Conservation (phyloP, 2,329 filamentous ascomycete genomes). For the Phyllosticta paracitricarpa region DNA sequence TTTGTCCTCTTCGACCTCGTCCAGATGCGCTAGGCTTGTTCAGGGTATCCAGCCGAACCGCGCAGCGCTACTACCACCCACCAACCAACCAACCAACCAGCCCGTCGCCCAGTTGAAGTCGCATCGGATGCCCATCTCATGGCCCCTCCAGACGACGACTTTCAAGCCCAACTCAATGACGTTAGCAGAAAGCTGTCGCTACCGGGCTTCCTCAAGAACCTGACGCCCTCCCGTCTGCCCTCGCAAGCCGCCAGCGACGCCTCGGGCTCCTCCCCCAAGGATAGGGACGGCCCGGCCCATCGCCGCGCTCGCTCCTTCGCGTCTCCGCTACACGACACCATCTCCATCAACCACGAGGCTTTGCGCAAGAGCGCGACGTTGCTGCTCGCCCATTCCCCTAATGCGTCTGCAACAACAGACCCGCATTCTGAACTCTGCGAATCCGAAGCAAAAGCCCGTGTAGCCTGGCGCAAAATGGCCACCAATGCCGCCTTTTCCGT, state of each 20-base stretch:
- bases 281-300: background rate
- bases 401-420: background rate
- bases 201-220: constrained; percentile 24
- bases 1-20: background rate
- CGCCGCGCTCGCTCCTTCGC: constrained; percentile 3
- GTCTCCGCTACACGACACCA: background rate
- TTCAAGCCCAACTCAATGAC: constrained; percentile 8
- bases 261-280: constrained; percentile 17
- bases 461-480: constrained; percentile 26
- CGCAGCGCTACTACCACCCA: background rate
- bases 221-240: constrained; percentile 28
- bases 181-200: constrained; percentile 17
- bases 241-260: constrained; percentile 29
- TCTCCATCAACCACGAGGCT: background rate
- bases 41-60: background rate
- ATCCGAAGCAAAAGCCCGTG: constrained; percentile 15
- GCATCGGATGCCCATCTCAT: background rate
- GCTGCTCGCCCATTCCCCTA: background rate
- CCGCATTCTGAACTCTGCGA: constrained; percentile 4
- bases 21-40: background rate
- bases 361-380: constrained; percentile 5
- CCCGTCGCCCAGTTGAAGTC: too few species aligned
- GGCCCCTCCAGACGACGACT: constrained; percentile 3
- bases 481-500: constrained; percentile 38
- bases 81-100: too few species aligned